Percentiles rank a stretch among this genome's conserved stretches.
phyloP scores from a whole-genome alignment of 2,329 filamentous ascomycete genomes.

The Calonectria henricotiae region DNA sequence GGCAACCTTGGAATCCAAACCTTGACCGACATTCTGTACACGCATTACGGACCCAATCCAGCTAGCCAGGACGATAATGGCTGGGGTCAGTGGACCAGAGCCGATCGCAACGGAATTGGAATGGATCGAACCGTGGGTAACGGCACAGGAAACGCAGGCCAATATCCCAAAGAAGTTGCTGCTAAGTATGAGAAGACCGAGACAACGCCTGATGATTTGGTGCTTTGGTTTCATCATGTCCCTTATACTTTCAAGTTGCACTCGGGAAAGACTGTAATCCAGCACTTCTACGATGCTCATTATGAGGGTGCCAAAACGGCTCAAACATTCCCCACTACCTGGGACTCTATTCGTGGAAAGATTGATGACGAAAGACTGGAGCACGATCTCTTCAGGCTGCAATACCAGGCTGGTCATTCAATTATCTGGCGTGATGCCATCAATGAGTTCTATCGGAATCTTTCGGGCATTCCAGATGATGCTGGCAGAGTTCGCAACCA shows the following conservation, averaged over 20 bases:
- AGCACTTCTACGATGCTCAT: constrained; percentile 78
- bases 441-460: constrained; percentile 72
- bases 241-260: constrained; percentile 76
- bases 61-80: constrained; percentile 77
- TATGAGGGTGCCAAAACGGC: constrained; percentile 74
- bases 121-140: constrained; percentile 82
- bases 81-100: constrained; percentile 82
- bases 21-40: constrained; percentile 78
- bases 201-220: constrained; percentile 77
- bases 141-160: constrained; percentile 77
- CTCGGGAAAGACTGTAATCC: constrained; percentile 78
- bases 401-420: constrained; percentile 79
- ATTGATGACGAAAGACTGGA: constrained; percentile 75
- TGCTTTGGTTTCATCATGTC: constrained; percentile 85
- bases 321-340: constrained; percentile 71
- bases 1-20: constrained; percentile 82
- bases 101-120: constrained; percentile 72
- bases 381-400: constrained; percentile 72
- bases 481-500: constrained; percentile 72
- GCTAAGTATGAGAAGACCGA: constrained; percentile 72
- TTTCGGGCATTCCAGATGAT: constrained; percentile 74
- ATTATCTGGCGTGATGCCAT: constrained; percentile 81
- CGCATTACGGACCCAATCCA: constrained; percentile 76
- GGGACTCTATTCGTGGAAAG: constrained; percentile 70
- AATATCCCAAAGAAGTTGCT: constrained; percentile 77